Evolutionary conservation across 1,284 basidiomycete species (phyloP).

Genomic region (Takashimella koratensis): DNA sequence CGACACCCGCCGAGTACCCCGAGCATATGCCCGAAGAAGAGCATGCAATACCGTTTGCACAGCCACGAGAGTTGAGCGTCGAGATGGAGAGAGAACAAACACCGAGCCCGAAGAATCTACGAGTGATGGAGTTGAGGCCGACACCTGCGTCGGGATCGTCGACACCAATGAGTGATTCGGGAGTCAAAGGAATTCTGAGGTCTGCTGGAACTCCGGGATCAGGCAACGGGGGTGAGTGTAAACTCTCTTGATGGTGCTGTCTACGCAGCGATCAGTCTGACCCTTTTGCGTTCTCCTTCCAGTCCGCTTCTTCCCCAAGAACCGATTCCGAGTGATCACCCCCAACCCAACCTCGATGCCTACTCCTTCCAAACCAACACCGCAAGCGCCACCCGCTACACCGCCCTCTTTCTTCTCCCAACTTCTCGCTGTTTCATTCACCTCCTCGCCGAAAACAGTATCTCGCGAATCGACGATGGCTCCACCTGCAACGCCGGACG

Average conservation of each 20-base stretch:
- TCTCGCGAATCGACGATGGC: constrained; percentile 3
- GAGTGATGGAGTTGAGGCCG: not conserved
- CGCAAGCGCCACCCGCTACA: constrained; percentile 11
- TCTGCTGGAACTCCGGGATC: constrained; percentile 37
- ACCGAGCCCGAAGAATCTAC: not conserved
- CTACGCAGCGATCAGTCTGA: too few species aligned
- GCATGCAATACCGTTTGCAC: too few species aligned
- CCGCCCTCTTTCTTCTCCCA: constrained; percentile 34
- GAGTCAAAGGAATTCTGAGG: constrained; percentile 31
- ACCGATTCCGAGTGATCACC: constrained; percentile 39
- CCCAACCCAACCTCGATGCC: constrained; percentile 23
- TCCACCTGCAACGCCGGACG: constrained; percentile 13
- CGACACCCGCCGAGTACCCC: not conserved
- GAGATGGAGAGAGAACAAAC: not conserved
- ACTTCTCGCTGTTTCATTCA: constrained; percentile 29
- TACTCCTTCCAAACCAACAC: constrained; percentile 3
- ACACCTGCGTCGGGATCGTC: not conserved
- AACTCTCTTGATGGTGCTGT: too few species aligned
- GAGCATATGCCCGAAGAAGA: not conserved
- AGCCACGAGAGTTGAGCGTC: too few species aligned
- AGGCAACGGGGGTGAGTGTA: constrained; percentile 35
- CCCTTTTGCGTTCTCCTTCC: too few species aligned
- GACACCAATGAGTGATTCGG: constrained; percentile 1
- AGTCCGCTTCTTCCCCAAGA: constrained; percentile 45
- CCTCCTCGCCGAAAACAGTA: constrained; percentile 25